Conservation (phyloP, 306 rosid species). For the Vigna reflexopilosa region DNA sequence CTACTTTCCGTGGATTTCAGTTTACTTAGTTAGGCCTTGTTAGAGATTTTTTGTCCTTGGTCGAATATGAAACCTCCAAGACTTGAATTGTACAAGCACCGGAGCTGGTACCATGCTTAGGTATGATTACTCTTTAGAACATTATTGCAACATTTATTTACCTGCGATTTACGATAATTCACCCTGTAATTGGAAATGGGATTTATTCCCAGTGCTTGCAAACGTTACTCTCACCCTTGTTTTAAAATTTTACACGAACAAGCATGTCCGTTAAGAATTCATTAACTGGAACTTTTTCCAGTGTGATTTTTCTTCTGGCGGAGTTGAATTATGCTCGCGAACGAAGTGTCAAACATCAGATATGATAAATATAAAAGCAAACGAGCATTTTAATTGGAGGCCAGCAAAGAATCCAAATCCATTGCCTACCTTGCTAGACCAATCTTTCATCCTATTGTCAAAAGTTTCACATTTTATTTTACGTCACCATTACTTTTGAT, state of each 20-base stretch:
- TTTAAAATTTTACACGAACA: conserved; percentile 5
- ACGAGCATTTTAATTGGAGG: not conserved
- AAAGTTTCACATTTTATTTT: not conserved
- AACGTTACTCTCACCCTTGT: not conserved
- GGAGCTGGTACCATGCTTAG: conserved; percentile 38
- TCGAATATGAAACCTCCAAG: conserved; percentile 41
- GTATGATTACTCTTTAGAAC: conserved; percentile 34
- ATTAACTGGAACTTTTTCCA: not conserved
- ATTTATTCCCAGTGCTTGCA: conserved; percentile 7
- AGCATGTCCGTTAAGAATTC: not conserved
- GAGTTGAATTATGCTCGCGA: not conserved
- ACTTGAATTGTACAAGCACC: conserved; percentile 43
- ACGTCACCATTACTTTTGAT: not conserved
- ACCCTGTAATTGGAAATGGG: not conserved
- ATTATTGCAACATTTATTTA: not conserved
- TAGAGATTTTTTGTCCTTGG: conserved; percentile 43
- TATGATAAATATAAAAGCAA: not conserved
- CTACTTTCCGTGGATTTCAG: conserved; percentile 61
- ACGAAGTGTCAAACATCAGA: not conserved
- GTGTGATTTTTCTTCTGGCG: not conserved
- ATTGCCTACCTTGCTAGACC: no score
- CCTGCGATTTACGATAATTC: conserved; percentile 4
- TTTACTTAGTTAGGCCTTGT: conserved; percentile 60
- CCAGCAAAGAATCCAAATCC: not conserved
- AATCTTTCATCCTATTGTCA: no score